Base-by-base conservation (phyloP, 805 yeast species). In the Nakazawaea pomicola region DNA sequence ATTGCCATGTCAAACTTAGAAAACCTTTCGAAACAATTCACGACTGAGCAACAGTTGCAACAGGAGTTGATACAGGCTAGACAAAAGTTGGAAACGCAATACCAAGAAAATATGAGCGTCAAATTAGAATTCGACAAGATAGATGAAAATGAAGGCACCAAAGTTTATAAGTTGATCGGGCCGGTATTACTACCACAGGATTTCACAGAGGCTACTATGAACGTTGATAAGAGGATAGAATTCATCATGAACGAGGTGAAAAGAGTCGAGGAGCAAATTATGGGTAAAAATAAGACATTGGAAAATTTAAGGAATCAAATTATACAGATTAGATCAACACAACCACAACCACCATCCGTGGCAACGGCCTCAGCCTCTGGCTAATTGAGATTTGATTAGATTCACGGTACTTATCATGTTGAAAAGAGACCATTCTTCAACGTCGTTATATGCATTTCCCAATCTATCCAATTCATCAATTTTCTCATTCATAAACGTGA, bases 111-210 rank as follows among this genome's bases (percentile, higher is more conserved):
- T 60, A 80, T 80, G 53, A 90, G 93, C 37, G 99, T 93, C 12
- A 71, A 80, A 49, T 80, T 76, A 43, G 99, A 93, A 62, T 85
- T 93, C 53, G 76, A 73, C 21, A 46, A 45, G 27, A 27, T 41
- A 24, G 29, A 40, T 6, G 40, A 36, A 43, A 74, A 75, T 42
- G 84, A 78, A 27, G 83, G 77, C 29, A 72, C 95, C 12, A 85
- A 84, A 52, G 79, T 93, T 19, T 93, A 77, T 65, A 93, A 93
- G 62, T 71, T 90, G 49, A 84, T 91, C 19, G 99, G 99, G 1
- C 95, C 96, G 6, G 89, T 91, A 4, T 68, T 93, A 45, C 68
- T 95, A 46, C 96, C 97, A 2, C 96, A 91, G 55, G 96, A 89
- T 41, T 74, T 75, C 45, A 58, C 58, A 9, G 98, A 93, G 61